Percentiles rank a stretch among this genome's conserved stretches.
These are phyloP conservation scores for Alternaria sp. DNA, from an alignment of 2,329 filamentous ascomycete genomes.

Conservation along the genomic window DNA sequence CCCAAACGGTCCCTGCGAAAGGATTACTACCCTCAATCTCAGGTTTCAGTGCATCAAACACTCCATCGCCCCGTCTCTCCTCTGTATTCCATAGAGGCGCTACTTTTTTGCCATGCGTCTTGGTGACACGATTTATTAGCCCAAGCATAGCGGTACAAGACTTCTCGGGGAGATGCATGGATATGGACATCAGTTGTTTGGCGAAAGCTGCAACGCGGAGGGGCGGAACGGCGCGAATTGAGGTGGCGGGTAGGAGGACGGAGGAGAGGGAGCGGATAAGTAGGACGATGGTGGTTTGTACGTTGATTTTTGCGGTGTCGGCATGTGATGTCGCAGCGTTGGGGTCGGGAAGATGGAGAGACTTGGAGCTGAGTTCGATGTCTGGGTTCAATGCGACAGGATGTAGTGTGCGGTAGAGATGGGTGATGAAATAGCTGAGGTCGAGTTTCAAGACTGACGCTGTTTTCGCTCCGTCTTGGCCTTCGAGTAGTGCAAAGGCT, in stretches of 20 bases:
- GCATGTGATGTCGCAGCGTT: conserved; percentile 54
- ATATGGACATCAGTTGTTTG: conserved; percentile 83
- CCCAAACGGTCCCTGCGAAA: conserved; percentile 90
- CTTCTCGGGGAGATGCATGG: conserved; percentile 89
- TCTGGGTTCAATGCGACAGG: conserved; percentile 81
- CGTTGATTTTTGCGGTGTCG: conserved; percentile 77
- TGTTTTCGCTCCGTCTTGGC: conserved; percentile 88
- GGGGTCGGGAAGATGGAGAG: conserved; percentile 73
- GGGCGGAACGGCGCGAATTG: conserved; percentile 77
- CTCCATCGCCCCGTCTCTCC: conserved; percentile 88
- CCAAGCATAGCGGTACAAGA: conserved; percentile 80
- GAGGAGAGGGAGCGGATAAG: conserved; percentile 85
- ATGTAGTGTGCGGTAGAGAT: conserved; percentile 87
- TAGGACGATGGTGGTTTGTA: conserved; percentile 92
- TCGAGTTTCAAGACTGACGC: conserved; percentile 84
- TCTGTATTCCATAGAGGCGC: conserved; percentile 92
- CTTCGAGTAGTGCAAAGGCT: conserved; percentile 92
- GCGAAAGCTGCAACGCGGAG: conserved; percentile 87
- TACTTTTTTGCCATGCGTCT: conserved; percentile 82
- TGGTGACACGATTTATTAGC: conserved; percentile 77
- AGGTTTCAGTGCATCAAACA: conserved; percentile 72
- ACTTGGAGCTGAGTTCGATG: conserved; percentile 80
- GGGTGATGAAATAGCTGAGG: conserved; percentile 91
- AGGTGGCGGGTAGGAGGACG: conserved; percentile 76
- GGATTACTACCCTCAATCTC: conserved; percentile 88